Percentiles rank a stretch among this genome's conserved stretches.
phyloP scores from a whole-genome alignment of 768 basidiomycete genomes.

The Gyrodon lividus region DNA sequence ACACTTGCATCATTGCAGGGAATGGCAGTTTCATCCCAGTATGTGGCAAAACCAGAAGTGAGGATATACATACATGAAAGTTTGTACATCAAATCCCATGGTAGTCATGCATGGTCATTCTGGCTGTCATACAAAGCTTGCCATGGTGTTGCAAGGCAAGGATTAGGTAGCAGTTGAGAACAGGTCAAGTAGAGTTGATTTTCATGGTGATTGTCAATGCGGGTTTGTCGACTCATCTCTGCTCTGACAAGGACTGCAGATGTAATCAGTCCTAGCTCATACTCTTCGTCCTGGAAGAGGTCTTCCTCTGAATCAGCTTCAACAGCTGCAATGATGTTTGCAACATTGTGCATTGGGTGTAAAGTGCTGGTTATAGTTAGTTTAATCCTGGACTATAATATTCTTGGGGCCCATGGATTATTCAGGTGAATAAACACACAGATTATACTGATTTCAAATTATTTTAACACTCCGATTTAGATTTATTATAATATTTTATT shows the following conservation, averaged over 20 bases:
- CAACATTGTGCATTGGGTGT: neutral
- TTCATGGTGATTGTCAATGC: neutral
- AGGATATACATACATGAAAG: constrained; percentile 38
- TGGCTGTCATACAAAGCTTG: constrained; percentile 29
- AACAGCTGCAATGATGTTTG: neutral
- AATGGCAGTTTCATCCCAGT: constrained; percentile 28
- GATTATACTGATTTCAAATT: neutral
- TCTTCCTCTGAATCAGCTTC: neutral
- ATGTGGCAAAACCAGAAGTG: constrained; percentile 29
- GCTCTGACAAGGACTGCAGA: neutral
- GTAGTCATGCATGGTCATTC: constrained; percentile 41
- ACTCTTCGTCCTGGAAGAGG: neutral
- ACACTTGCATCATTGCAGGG: constrained; percentile 27
- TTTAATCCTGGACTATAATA: neutral
- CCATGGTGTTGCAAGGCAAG: constrained; percentile 36
- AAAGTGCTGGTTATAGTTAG: neutral
- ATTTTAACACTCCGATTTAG: neutral
- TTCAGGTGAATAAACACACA: neutral
- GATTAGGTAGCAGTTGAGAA: constrained; percentile 32
- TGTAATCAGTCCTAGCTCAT: neutral
- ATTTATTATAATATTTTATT: no score
- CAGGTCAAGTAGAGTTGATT: neutral
- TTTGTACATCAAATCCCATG: constrained; percentile 41
- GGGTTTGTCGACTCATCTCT: neutral
- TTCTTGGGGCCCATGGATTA: neutral